Conservation (phyloP, 2,329 filamentous ascomycete genomes). For the Exophiala lecanii-corni region DNA sequence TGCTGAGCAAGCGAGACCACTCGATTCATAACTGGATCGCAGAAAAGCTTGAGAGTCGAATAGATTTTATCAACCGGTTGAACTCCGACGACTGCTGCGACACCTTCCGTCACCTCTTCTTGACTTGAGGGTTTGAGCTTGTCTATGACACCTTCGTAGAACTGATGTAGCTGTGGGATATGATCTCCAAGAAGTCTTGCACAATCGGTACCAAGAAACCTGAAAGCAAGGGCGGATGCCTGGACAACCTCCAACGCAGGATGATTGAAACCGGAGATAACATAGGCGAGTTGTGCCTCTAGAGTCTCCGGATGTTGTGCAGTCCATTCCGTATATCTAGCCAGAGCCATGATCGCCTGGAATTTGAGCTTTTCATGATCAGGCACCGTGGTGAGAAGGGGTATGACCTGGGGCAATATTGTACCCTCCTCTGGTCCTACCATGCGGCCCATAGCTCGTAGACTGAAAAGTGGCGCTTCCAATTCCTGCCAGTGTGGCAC, state of each 20-base stretch:
- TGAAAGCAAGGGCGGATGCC: conserved; percentile 88
- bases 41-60: conserved; percentile 82
- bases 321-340: conserved; percentile 97
- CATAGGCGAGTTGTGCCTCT: conserved; percentile 89
- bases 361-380: conserved; percentile 97
- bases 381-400: conserved; percentile 87
- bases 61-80: conserved; percentile 79
- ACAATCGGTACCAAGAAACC: conserved; percentile 96
- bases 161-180: conserved; percentile 79
- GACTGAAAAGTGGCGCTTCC: conserved; percentile 88
- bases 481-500: conserved; percentile 96
- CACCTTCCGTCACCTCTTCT: conserved; percentile 93
- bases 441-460: conserved; percentile 95
- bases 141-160: conserved; percentile 86
- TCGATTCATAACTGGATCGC: conserved; percentile 80
- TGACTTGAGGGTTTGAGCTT: conserved; percentile 80
- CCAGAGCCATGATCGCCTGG: conserved; percentile 95
- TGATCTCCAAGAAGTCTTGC: conserved; percentile 78
- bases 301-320: conserved; percentile 88
- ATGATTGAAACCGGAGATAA: conserved; percentile 86
- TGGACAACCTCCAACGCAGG: conserved; percentile 85
- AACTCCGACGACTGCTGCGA: conserved; percentile 83
- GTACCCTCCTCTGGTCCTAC: conserved; percentile 82
- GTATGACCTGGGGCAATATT: conserved; percentile 87
- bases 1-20: conserved; percentile 83